Conservation (phyloP, 176 grass and related monocot species). For the Oropetium thomaeum region DNA sequence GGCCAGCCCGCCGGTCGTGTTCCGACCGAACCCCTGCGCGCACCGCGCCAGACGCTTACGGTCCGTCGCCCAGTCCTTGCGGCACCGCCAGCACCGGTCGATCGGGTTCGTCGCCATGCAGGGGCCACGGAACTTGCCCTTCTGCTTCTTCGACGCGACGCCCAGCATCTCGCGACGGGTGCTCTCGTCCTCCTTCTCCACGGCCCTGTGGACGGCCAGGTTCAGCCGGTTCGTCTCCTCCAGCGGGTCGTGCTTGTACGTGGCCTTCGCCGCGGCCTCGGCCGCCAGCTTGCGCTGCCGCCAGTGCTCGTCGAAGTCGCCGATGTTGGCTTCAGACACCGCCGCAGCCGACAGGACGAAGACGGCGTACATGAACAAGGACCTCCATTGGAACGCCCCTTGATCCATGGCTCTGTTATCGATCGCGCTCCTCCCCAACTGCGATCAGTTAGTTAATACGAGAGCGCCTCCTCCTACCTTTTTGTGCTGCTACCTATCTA, state of each 20-base stretch:
- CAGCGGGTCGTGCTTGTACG: slow-evolving; percentile 52
- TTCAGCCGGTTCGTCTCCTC: slow-evolving; percentile 40
- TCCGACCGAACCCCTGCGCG: slow-evolving; percentile 68
- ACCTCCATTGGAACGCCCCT: slow-evolving; percentile 35
- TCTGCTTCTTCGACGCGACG: slow-evolving; percentile 1
- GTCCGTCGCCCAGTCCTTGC: slow-evolving; percentile 56
- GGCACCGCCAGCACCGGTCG: slow-evolving; percentile 91
- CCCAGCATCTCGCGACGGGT: slow-evolving; percentile 39
- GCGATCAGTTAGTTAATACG: background rate
- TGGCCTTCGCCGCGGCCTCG: slow-evolving; percentile 12
- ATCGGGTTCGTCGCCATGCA: slow-evolving; percentile 85
- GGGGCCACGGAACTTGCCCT: slow-evolving; percentile 19
- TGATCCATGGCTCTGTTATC: slow-evolving; percentile 24
- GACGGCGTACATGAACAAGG: slow-evolving; percentile 26
- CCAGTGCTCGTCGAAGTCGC: slow-evolving; percentile 52
- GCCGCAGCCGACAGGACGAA: slow-evolving; percentile 44
- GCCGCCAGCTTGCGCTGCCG: slow-evolving; percentile 38
- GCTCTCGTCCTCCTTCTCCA: background rate
- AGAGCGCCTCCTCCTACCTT: slow-evolving; percentile 44
- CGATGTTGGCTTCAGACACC: slow-evolving; percentile 37
- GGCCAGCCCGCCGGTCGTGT: slow-evolving; percentile 55
- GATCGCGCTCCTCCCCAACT: background rate
- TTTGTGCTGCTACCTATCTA: background rate
- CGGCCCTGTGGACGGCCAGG: slow-evolving; percentile 53
- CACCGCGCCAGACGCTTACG: slow-evolving; percentile 66